Evolutionary conservation across 1,284 basidiomycete genomes (phyloP), one percentile per base, ranked within the genome.

Genomic region (Cerrena zonata): DNA sequence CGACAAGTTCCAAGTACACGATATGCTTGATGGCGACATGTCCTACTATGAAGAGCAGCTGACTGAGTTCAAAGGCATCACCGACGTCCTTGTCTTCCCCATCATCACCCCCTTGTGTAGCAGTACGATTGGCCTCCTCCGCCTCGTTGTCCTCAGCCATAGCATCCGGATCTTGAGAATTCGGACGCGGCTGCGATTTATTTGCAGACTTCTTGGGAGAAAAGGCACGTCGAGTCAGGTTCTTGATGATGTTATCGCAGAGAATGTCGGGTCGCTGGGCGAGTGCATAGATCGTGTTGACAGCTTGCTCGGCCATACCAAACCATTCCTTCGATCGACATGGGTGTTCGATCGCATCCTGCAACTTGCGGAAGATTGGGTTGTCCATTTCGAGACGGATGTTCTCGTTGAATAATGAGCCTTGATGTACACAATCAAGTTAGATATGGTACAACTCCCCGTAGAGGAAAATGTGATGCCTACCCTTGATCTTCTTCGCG

Each of bases 11-110:
- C 26, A 99, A 80, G 65, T 93, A 96, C 22, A 96, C 94, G 51
- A 98, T 92, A 56, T 99, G 94, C 69, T 98, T 98, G 70, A 99
- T 91, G 4, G 94, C 93, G 18, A 96, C 89, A 66, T 99, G 95
- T 0, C 95, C 96, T 4, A 97, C 93, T 38, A 91, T 79, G 64
- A 98, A 99, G 5, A 99, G 73, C 18, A 98, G 77, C 65, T 98
- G 94, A 50, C 89, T 90, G 15, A 99, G 77, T 53, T 84, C 80
- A 65, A 95, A 97, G 0, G 89, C 84, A 54, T 94, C 87, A 0
- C 85, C 85, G 1, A 78, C 61, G 55, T 90, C 86, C 47, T 77
- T 75, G 51, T 67, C 68, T 25, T 68, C 66, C 3, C 59, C 60
- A n/a, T 48, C 36, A 26, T 58, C 45, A 13, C 41, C 19, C 15